Evolutionary conservation across 371 early-diverging fungal species (phyloP).

Genomic region (Smittium mucronatum): DNA sequence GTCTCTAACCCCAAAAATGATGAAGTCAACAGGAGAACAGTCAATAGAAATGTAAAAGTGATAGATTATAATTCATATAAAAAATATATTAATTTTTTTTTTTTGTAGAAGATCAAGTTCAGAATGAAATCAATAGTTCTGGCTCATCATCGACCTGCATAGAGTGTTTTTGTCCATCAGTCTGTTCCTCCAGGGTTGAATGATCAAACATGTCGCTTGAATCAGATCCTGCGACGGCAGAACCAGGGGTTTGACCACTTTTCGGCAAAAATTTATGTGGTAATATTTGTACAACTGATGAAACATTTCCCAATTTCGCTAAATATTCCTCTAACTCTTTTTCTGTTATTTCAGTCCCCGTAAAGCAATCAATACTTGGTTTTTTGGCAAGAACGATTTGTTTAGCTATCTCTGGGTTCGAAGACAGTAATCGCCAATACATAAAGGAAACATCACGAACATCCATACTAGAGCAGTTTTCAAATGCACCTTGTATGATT

Average conservation of each 20-base stretch:
- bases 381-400: conserved; percentile 44
- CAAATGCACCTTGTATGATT: conserved; percentile 74
- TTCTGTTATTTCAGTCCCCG: conserved; percentile 35
- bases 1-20: no score
- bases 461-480: conserved; percentile 87
- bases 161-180: conserved; percentile 7
- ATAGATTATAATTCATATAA: no score
- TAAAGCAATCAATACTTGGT: conserved; percentile 32
- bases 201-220: conserved; percentile 9
- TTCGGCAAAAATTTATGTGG: conserved; percentile 53
- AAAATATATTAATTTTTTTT: no score
- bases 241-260: conserved; percentile 18
- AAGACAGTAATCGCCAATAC: conserved; percentile 90
- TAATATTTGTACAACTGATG: conserved; percentile 83
- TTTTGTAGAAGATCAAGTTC: no score
- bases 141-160: conserved; percentile 24
- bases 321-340: conserved; percentile 70
- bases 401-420: conserved; percentile 78
- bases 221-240: conserved; percentile 14
- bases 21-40: no score
- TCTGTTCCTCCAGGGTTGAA: conserved; percentile 4
- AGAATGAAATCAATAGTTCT: conserved; percentile 29
- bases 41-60: no score
- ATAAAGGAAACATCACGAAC: conserved; percentile 90
- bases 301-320: conserved; percentile 68